Evolutionary conservation across 208 protist species (phyloP).

Genomic region (Histomonas meleagridis): DNA sequence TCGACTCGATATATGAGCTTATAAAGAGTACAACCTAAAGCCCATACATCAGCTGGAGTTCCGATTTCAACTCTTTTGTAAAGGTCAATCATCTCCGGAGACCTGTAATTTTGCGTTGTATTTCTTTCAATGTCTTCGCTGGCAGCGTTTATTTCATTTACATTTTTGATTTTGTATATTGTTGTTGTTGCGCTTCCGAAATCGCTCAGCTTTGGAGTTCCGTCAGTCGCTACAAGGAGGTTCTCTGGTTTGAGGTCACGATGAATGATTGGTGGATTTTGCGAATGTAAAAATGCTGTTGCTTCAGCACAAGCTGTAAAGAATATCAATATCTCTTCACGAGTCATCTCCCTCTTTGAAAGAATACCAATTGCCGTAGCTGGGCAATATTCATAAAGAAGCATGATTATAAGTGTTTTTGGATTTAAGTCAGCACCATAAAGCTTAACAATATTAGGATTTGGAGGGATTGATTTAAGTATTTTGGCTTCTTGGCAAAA

Average conservation of each 20-base stretch:
- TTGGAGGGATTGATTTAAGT: not conserved
- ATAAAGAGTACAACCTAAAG: not conserved
- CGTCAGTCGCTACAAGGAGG: not conserved
- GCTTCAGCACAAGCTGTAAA: not conserved
- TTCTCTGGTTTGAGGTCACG: constrained; percentile 42
- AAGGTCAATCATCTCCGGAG: not conserved
- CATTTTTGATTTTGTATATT: not conserved
- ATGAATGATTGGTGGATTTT: constrained; percentile 35
- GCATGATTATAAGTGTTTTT: not conserved
- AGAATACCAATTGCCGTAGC: not conserved
- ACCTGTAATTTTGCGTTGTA: not conserved
- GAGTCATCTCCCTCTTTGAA: not conserved
- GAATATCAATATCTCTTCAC: not conserved
- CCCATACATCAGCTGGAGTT: constrained; percentile 16
- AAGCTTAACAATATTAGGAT: not conserved
- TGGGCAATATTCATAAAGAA: not conserved
- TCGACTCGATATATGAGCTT: not conserved
- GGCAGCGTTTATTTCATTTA: not conserved
- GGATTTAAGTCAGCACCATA: not conserved
- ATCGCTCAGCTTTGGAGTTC: constrained; percentile 37
- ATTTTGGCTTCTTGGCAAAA: not conserved
- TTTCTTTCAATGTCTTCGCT: not conserved
- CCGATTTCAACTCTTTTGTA: not conserved
- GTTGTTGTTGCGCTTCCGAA: constrained; percentile 36
- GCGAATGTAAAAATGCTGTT: constrained; percentile 6